phyloP scores from a whole-genome alignment of 768 basidiomycete genomes.

The Lactifluus subvellereus region DNA sequence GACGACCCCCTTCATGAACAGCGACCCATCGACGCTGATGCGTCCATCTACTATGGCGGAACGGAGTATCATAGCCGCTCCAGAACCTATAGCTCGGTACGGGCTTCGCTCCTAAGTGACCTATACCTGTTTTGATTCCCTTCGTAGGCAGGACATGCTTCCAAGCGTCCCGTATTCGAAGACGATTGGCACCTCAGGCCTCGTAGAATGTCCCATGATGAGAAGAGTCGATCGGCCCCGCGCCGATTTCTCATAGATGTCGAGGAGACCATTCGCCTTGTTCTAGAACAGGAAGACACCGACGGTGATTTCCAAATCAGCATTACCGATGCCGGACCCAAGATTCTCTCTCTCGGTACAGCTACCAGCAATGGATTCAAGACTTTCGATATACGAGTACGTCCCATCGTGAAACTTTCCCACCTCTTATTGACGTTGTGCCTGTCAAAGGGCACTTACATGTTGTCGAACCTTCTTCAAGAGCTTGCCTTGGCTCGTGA shows the following conservation, averaged over 20 bases:
- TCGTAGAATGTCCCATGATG: conserved; percentile 88
- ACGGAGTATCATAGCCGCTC: conserved; percentile 74
- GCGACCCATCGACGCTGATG: conserved; percentile 54
- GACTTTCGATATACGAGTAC: conserved; percentile 88
- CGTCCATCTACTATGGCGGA: conserved; percentile 78
- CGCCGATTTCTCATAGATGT: conserved; percentile 95
- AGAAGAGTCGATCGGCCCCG: conserved; percentile 67
- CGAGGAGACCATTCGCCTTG: conserved; percentile 93
- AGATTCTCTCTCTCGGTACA: conserved; percentile 92
- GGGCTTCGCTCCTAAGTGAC: conserved; percentile 26
- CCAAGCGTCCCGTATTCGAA: conserved; percentile 69
- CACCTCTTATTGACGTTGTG: conserved; percentile 14
- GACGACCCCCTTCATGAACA: conserved; percentile 46
- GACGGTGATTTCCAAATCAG: conserved; percentile 96
- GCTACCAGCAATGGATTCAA: conserved; percentile 98
- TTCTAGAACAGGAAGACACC: conserved; percentile 97
- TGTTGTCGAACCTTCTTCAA: conserved; percentile 98
- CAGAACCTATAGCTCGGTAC: conserved; percentile 83
- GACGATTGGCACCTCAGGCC: conserved; percentile 69
- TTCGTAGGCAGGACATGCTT: conserved; percentile 30
- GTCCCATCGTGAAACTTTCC: conserved; percentile 25
- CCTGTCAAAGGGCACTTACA: conserved; percentile 81
- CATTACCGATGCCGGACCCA: conserved; percentile 93
- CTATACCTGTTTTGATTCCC: conserved; percentile 15
- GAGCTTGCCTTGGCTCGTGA: conserved; percentile 95